A percentile compares a stretch with the other conserved stretches of the same genome.
These are phyloP conservation scores for Ambrosia artemisiifolia DNA, from an alignment of 129 eudicot genomes.

Conservation along the genomic window DNA sequence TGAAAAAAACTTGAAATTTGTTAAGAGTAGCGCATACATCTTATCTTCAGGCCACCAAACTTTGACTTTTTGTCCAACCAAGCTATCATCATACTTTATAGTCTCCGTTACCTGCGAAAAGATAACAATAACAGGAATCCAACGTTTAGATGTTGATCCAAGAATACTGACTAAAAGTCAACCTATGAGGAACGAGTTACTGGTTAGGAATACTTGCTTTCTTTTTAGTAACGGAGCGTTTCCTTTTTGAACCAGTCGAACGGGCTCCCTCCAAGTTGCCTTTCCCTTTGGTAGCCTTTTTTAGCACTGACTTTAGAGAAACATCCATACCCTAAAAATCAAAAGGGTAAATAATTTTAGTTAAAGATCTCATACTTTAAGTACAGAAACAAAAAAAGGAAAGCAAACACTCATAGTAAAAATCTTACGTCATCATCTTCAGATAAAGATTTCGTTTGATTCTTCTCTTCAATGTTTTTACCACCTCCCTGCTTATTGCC, in stretches of 20 bases:
- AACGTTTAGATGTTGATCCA: slow-evolving; percentile 14
- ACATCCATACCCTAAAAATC: slow-evolving; percentile 44
- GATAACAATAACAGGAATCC: background rate
- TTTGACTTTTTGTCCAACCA: slow-evolving; percentile 66
- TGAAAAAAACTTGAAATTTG: background rate
- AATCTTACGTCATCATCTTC: slow-evolving; percentile 48
- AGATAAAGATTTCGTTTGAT: slow-evolving; percentile 33
- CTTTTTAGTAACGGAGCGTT: slow-evolving; percentile 43
- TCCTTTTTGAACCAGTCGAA: slow-evolving; percentile 50
- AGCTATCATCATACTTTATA: slow-evolving; percentile 36
- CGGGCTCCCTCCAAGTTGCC: slow-evolving; percentile 38
- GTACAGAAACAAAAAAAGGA: background rate
- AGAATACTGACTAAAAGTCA: background rate
- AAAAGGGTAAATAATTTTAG: slow-evolving; percentile 18
- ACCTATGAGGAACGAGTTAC: background rate
- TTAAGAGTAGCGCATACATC: slow-evolving; percentile 30
- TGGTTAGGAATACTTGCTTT: slow-evolving; percentile 37
- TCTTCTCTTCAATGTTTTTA: slow-evolving; percentile 43
- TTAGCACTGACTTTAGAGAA: slow-evolving; percentile 39
- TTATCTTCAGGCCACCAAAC: slow-evolving; percentile 91
- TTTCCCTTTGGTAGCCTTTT: slow-evolving; percentile 53
- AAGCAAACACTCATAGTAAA: background rate
- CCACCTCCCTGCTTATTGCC: slow-evolving; percentile 41
- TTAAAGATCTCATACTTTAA: background rate
- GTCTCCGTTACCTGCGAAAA: slow-evolving; percentile 41